Conservation (phyloP, 495 filamentous ascomycete genomes). For the Aspergillus ellipticus region DNA sequence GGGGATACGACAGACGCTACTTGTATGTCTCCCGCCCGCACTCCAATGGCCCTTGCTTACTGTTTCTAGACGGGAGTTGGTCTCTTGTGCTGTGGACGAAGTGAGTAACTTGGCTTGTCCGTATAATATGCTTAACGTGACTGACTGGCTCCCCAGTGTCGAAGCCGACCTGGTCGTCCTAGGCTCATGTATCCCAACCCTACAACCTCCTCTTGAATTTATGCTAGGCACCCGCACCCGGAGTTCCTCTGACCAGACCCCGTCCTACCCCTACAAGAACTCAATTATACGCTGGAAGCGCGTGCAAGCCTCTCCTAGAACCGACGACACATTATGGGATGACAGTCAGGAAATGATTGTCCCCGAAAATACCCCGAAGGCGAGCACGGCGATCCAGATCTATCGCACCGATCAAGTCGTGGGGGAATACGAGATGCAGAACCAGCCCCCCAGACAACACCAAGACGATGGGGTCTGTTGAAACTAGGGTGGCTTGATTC, state of each 20-base stretch:
- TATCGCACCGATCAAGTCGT: conserved; percentile 12
- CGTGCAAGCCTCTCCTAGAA: conserved; percentile 6
- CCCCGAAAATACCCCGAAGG: not conserved
- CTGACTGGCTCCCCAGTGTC: conserved; percentile 23
- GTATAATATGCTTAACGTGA: not conserved
- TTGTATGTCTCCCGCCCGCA: conserved; percentile 21
- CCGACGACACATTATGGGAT: not conserved
- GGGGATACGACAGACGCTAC: conserved; percentile 33
- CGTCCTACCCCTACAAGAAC: not conserved
- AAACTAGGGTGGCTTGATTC: no score
- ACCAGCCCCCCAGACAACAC: no score
- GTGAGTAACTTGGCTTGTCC: conserved; percentile 20
- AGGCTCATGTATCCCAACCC: conserved; percentile 46
- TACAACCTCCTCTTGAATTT: conserved; percentile 39
- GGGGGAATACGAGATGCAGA: conserved; percentile 13
- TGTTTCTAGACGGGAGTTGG: conserved; percentile 24
- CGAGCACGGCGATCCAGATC: not conserved
- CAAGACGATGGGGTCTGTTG: no score
- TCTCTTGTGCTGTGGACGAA: conserved; percentile 43
- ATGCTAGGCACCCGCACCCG: conserved; percentile 17
- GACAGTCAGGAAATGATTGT: conserved; percentile 16
- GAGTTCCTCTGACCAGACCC: not conserved
- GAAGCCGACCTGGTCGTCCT: conserved; percentile 46
- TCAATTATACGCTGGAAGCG: conserved; percentile 1
- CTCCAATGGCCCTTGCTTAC: not conserved